Base-by-base conservation (phyloP, 2,329 filamentous ascomycete species). In the Uncinocarpus reesii region DNA sequence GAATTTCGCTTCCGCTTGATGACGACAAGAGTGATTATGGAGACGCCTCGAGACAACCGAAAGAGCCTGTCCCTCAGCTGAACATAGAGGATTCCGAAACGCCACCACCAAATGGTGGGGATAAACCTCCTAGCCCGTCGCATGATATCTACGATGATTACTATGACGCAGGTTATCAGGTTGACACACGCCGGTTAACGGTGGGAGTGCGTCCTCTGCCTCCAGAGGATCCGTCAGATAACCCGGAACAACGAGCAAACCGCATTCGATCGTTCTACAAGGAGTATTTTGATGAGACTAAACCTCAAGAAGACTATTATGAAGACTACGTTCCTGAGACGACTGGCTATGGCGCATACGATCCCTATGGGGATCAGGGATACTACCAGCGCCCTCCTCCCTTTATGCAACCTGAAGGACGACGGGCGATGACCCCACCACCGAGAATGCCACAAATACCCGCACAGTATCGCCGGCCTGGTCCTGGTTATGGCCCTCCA, bases 201-300 rank as follows among this genome's bases (percentile, higher is more conserved):
- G 73, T 80, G 65, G 77, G 78, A 42, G 60, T 94, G 65, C 83
- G 92, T 13, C 92, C 92, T 18, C 75, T 98, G 53, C 92, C 92
- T 4, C 86, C 88, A 29, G 82, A 89, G 60, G 85, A 94, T 55
- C 80, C 86, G 36, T 79, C 82, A 2, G 92, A 96, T 62, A 90
- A 95, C 62, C 88, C 92, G 0, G 92, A 96, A 65, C 82, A 90
- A 60, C 81, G 92, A 59, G 92, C 92, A 55, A 96, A 95, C 72
- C 82, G 92, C 50, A 98, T 98, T 57, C 80, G 92, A 64, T 98
- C 92, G 3, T 98, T 98, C 72, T 98, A 98, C 73, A 95, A 95
- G 71, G 92, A 98, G 64, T 98, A 98, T 71, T 98, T 98, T 58
- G 92, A 96, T 56, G 90, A 95, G 35, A 79, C 74, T 51, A 85